Evolutionary conservation across 257 asterid species (phyloP), one percentile per base, ranked within the genome.

Genomic region (Solanum megistacrolobum): DNA sequence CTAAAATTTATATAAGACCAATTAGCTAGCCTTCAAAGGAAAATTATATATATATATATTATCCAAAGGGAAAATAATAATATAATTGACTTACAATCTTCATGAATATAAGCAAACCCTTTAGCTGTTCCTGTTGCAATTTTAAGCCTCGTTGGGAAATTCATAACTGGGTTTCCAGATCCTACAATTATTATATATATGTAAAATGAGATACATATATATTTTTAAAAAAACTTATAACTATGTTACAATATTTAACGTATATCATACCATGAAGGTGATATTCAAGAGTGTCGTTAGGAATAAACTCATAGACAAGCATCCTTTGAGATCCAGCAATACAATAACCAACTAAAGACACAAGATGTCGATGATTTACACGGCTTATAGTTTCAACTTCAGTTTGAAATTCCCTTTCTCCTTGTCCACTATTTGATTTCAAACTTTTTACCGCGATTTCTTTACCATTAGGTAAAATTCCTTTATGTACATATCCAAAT

Each of bases 51-150:
- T 55, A 55, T 55, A 32, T 32, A 0, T 32, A 55, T 55, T 7
- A 55, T 20, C 65, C 25, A 9, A 62, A 11, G n/a, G 7, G 20
- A 23, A 5, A 29, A 58, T 18, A 6, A 2, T 20, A 23, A 52
- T 48, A 52, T 25, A 29, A 21, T 34, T 35, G 48, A 38, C 94
- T 66, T 91, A 96, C 99, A 96, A 87, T 96, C 98, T 91, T 96
- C 98, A 78, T 96, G 98, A 7, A 96, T 92, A 85, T 96, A 95
- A 86, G 98, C 98, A 83, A 96, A 94, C 29, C 98, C 98, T 88
- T 94, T 96, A 1, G 99, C 98, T 39, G 98, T 93, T 90, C 99
- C 99, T 85, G 92, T 72, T 21, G 98, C 99, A 85, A 96, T 95
- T 5, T 93, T 96, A 86, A 96, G 90, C 92, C 99, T 94, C 6